Base-by-base conservation (phyloP, 2,329 filamentous ascomycete genomes). In the Diplodia intermedia region DNA sequence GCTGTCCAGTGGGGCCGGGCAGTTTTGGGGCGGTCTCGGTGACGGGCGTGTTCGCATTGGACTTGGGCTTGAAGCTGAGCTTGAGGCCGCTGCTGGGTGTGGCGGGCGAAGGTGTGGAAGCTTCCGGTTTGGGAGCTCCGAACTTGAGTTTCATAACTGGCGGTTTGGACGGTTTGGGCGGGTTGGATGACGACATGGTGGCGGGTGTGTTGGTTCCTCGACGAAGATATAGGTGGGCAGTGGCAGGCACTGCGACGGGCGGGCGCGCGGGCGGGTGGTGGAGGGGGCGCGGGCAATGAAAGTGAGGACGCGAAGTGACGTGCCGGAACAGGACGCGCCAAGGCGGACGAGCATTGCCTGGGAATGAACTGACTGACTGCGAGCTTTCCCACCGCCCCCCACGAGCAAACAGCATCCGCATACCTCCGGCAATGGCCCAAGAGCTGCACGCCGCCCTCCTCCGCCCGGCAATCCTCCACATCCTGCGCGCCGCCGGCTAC, bases 401-500 rank as follows among this genome's bases (percentile, higher is more conserved):
- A 54, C 65, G 38, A 47, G 26, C 53, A 49, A 26, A 29, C 33
- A 9, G 49, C 33, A 66, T 29, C 43, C 15, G 18, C 65, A 57
- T 54, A 50, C 23, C 23, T 36, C 54, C 9, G 29, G 18, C 43
- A 56, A 72, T 77, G 75, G 47, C 67, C 26, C 38, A 67, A 50
- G 55, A 69, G 40, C 83, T 91, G 60, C 86, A 90, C 81, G 90
- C 92, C 79, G 90, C 91, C 69, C 89, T 97, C 71, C 86, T 98
- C 68, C 92, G 93, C 52, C 94, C 94, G 1, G 90, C 90, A 57
- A 88, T 97, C 69, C 88, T 98, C 68, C 93, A 97, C 80, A 94
- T 97, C 74, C 88, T 98, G 63, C 93, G 94, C 75, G 92, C 94
- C 36, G 90, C 93, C 29, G 94, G 94, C 77, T 98, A 96, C 82